Evolutionary conservation across 2,329 filamentous ascomycete genomes (phyloP).

Genomic region (Hyphodiscus sp.): DNA sequence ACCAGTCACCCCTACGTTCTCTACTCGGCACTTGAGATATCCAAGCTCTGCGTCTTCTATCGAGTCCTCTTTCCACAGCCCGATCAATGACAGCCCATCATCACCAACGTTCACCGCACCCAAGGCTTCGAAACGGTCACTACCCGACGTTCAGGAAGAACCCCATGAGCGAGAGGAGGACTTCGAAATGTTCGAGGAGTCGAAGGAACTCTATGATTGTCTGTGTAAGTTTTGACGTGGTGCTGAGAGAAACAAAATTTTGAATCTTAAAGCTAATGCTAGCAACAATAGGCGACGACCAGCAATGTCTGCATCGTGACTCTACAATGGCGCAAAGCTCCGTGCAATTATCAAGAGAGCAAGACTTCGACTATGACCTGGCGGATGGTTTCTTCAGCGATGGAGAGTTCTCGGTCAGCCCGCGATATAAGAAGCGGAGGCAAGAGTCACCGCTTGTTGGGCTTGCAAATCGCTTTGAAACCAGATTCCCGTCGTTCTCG

Average conservation of each 20-base stretch:
- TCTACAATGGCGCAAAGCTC: conserved; percentile 27
- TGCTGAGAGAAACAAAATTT: conserved; percentile 5
- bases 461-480: conserved; percentile 59
- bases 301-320: conserved; percentile 50
- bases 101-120: conserved; percentile 47
- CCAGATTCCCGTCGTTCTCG: conserved; percentile 48
- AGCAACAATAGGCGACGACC: conserved; percentile 48
- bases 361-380: conserved; percentile 56
- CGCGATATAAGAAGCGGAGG: conserved; percentile 49
- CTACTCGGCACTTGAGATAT: conserved; percentile 53
- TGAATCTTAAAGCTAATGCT: conserved; percentile 16
- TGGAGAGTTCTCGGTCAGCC: conserved; percentile 45
- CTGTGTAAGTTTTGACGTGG: conserved; percentile 55
- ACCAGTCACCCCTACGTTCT: conserved; percentile 64
- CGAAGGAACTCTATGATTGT: conserved; percentile 55
- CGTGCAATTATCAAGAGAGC: conserved; percentile 35
- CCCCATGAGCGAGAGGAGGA: conserved; percentile 63
- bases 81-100: conserved; percentile 48
- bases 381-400: conserved; percentile 58
- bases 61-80: conserved; percentile 47
- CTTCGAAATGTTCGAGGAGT: conserved; percentile 42
- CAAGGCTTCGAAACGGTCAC: conserved; percentile 55
- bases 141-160: conserved; percentile 84
- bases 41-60: conserved; percentile 76
- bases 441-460: conserved; percentile 55